Evolutionary conservation across 305 asterid genomes (phyloP), one percentile per base, ranked within the genome.

Genomic region (Solanum aculeatissimum): DNA sequence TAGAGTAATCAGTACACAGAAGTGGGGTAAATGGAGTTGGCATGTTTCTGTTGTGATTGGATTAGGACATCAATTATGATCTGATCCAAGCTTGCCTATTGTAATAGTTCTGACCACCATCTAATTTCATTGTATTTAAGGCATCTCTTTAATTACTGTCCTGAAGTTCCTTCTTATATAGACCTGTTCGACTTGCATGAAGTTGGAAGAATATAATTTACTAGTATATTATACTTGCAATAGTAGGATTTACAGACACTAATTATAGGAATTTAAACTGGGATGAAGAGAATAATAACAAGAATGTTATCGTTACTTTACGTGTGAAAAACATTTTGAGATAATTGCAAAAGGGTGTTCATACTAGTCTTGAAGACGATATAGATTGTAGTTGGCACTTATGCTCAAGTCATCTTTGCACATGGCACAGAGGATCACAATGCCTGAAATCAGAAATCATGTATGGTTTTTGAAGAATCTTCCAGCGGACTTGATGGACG

Each of bases 401-500:
- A 47, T 82, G 23, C 32, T 25, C 4, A 29, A 51, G 29, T 51
- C 68, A 51, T 51, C 13, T 25, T 35, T 82, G 55, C 85, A 63
- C 83, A 68, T 88, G 90, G 83, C 65, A 85, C 98, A 97, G 99
- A 98, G 99, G 80, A 95, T 97, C 88, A 90, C 93, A 4, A 97
- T 97, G 62, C 91, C 94, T 2, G 98, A 94, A 83, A 94, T 97
- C 85, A 91, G 87, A 86, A 91, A 90, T 85, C 97, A 96, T 21
- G 84, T 66, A 58, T 96, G 99, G 99, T 96, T 96, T 87, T 90
- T 94, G 57, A 94, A 85, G 91, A 95, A 96, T 90, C 99, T 97
- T 80, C 98, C 99, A 0, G 96, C 93, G 0, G 99, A 95, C 85
- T 89, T 97, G 85, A 93, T 97, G 96, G 97, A 97, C 15, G 99